Evolutionary conservation across 2,329 filamentous ascomycete genomes (phyloP), one percentile per base, ranked within the genome.

Genomic region (Phialemoniopsis sp.): DNA sequence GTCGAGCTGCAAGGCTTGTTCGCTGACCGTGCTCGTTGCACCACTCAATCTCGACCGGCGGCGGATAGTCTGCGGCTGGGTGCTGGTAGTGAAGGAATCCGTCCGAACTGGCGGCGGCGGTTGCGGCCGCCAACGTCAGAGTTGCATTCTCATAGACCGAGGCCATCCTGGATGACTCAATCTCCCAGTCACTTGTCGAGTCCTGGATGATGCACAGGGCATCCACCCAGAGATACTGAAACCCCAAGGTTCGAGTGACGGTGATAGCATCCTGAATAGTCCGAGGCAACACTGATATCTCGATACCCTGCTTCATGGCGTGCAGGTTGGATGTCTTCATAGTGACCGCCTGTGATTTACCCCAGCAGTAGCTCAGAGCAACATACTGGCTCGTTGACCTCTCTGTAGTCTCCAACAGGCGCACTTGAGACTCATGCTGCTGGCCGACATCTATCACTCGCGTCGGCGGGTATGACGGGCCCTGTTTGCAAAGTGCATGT

Each of bases 151-250:
- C 14, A 31, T 46, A 46, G 16, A 39, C 29, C 32, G n/a, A 14
- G 18, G 38, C 40, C 43, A 43, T 43, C 18, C 36, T 39, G 18
- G 36, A 28, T 3, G 41, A 39, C 28, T 46, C 40, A 9, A 33
- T 46, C 10, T 48, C 44, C 55, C 55, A 60, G 1, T 48, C 51
- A 12, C 44, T 29, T 2, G 34, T 5, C 21, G 34, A 37, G 21
- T 48, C 46, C 18, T 54, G 49, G 26, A 54, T 48, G 17, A 56
- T 56, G 39, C 52, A 54, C 1, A 56, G 40, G 4, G 50, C 44
- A 28, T 55, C 53, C 32, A 56, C 46, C 54, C 54, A 56, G 12
- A 55, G 32, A 31, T 45, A 47, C 6, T 30, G 35, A 8, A 39
- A 17, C 4, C 39, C 42, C 2, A 48, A 17, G 5, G 30, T 35